Evolutionary conservation across 768 basidiomycete genomes (phyloP), one percentile per base, ranked within the genome.

Genomic region (Chalciporus chontae): DNA sequence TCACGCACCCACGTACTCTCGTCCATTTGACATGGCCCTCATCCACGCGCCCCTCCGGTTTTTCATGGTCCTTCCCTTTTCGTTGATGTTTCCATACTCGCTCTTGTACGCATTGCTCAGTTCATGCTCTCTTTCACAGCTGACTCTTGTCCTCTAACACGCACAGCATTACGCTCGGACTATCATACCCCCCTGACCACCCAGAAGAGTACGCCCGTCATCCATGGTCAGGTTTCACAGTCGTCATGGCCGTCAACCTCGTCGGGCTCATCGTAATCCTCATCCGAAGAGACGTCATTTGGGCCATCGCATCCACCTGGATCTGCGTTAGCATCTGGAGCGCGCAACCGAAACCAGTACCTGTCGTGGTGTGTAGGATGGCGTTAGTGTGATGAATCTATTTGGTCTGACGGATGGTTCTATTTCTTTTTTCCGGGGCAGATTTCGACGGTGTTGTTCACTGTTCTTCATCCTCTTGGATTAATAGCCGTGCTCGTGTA

Each of bases 41-140:
- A 89, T 96, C 48, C 94, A 96, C 57, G 87, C 89, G 0, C 94
- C 94, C 0, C 73, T 95, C 46, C 77, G 89, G 3, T 83, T 91
- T 51, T 47, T 77, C 65, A 58, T 81, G 80, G 42, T 87, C 74
- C 80, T 88, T 49, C 70, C 81, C 53, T 29, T 56, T 14, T 63
- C 67, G 0, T 48, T 80, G 39, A 62, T 79, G 53, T 75, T 83
- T 52, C 67, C 72, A 1, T 79, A 82, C 54, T 78, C 76, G 36
- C 75, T 84, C 13, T 83, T 85, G 75, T 77, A 52, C 40, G 71
- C 63, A 11, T 4, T 24, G 13, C 13, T 14, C 2, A 5, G 1
- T 24, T 14, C 11, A 0, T 1, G 13, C 3, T 9, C 3, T n/a
- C 21, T 3, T 34, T 29, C 40, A 11, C 21, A 2, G 13, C 31